Base-by-base conservation (phyloP, 257 asterid species). In the Forsythia viridissima region DNA sequence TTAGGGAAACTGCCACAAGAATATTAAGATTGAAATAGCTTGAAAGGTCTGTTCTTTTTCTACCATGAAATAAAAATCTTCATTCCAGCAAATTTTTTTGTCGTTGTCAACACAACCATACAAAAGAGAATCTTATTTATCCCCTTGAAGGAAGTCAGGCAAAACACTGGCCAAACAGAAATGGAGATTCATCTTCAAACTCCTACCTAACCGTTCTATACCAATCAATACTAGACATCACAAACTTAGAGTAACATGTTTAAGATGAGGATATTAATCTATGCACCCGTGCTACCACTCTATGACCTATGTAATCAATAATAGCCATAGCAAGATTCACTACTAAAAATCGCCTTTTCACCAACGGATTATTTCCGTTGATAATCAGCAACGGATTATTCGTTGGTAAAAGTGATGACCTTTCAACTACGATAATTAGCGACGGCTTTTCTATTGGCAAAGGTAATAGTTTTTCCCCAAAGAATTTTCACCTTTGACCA, bases 61-160 rank as follows among this genome's bases (percentile, higher is more conserved):
- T 85, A 94, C 98, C 98, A 92, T 94, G 44, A 97, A 80, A 87
- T 94, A 97, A 74, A 94, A 94, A 80, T 90, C 96, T 72, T 92
- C 96, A 70, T 84, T 90, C 98, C 98, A 91, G 89, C 93, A 88
- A 80, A 94, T 89, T 89, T 91, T 94, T 92, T 92, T 90, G 85
- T 97, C 98, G 71, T 91, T 94, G 86, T 94, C 98, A 84, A 94
- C 97, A 79, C 97, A 94, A 73, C 98, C 98, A 76, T 94, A 94
- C 73, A 92, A 77, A 82, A 94, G 97, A 73, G 98, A 91, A 79
- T 94, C 97, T 13, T 97, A 90, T 84, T 94, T 92, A 81, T 94
- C 97, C 77, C 98, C 24, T 24, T 92, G 97, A 84, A 92, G 97
- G 88, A 94, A 92, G 79, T 97, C 98, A 21, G 98, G 98, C 83